phyloP scores from a whole-genome alignment of 176 grass and related monocot genomes.

The Lolium perenne region DNA sequence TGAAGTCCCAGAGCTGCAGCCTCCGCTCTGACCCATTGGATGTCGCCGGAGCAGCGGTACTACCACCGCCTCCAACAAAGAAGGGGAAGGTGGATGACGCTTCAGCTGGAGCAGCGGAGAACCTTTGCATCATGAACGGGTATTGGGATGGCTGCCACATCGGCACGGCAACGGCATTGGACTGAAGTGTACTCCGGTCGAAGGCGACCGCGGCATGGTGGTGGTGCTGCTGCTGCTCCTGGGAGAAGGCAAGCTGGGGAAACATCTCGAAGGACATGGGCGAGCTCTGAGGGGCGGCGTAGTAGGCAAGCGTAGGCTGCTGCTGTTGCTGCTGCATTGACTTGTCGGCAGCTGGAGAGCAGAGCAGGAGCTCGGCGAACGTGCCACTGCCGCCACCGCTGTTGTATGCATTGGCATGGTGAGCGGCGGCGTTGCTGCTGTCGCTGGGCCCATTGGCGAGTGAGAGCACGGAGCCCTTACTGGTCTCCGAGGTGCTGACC shows the following conservation, averaged over 20 bases:
- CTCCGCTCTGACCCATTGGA: slow-evolving; percentile 22
- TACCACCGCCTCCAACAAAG: slow-evolving; percentile 40
- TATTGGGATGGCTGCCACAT: slow-evolving; percentile 45
- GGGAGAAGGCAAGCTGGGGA: slow-evolving; percentile 66
- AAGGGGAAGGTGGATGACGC: slow-evolving; percentile 30
- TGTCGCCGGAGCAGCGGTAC: slow-evolving; percentile 24
- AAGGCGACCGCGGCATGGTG: slow-evolving; percentile 45
- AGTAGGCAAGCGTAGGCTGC: slow-evolving; percentile 55
- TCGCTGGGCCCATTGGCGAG: slow-evolving; percentile 55
- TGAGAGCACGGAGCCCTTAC: slow-evolving; percentile 74
- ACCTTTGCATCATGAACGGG: slow-evolving; percentile 52
- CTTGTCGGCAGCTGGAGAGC: slow-evolving; percentile 42
- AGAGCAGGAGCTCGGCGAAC: slow-evolving; percentile 62
- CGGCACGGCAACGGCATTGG: slow-evolving; percentile 64
- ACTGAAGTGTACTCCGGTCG: slow-evolving; percentile 95
- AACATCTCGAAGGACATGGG: slow-evolving; percentile 55
- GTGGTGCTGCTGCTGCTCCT: slow-evolving; percentile 53
- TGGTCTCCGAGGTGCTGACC: slow-evolving; percentile 77
- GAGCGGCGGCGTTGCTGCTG: slow-evolving; percentile 41
- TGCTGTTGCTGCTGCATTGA: slow-evolving; percentile 44
- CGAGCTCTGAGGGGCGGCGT: slow-evolving; percentile 35
- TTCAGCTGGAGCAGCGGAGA: slow-evolving; percentile 40
- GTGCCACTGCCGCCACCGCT: slow-evolving; percentile 8
- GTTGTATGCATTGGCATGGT: slow-evolving; percentile 37
- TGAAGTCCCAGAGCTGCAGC: slow-evolving; percentile 66